phyloP scores from a whole-genome alignment of 495 filamentous ascomycete genomes.

The Hypoxylon cercidicola region DNA sequence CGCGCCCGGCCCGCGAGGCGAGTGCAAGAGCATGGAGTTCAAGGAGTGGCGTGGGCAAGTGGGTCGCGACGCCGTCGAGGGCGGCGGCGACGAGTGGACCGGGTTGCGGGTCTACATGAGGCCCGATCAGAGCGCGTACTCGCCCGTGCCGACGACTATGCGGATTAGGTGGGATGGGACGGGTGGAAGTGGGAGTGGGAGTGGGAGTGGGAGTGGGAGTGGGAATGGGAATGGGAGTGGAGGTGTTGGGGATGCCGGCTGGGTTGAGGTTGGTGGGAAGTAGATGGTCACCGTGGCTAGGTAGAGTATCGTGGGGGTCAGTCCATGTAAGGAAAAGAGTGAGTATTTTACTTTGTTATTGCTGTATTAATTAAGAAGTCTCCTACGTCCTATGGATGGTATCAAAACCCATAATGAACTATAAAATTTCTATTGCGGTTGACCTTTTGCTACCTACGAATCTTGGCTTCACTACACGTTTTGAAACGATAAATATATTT shows the following conservation, averaged over 20 bases:
- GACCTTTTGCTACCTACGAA: no score
- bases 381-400: no score
- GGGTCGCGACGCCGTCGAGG: slow-evolving; percentile 22
- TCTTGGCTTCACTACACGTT: no score
- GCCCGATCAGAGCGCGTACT: slow-evolving; percentile 70
- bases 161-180: slow-evolving; percentile 49
- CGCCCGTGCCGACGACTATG: slow-evolving; percentile 71
- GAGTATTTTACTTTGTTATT: no score
- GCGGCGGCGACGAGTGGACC: slow-evolving; percentile 34
- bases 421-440: no score
- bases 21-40: slow-evolving; percentile 68
- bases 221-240: not conserved
- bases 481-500: no score
- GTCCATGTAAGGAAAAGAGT: no score
- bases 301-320: no score
- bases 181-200: not conserved
- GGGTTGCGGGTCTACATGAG: slow-evolving; percentile 73
- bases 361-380: no score
- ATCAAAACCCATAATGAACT: no score
- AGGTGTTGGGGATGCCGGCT: not conserved
- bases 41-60: slow-evolving; percentile 53
- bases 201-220: not conserved
- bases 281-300: no score
- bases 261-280: slow-evolving; percentile 13
- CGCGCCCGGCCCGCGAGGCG: slow-evolving; percentile 67